Evolutionary conservation across 176 grass and related monocot species (phyloP), one percentile per base, ranked within the genome.

Genomic region (Poa pratensis): DNA sequence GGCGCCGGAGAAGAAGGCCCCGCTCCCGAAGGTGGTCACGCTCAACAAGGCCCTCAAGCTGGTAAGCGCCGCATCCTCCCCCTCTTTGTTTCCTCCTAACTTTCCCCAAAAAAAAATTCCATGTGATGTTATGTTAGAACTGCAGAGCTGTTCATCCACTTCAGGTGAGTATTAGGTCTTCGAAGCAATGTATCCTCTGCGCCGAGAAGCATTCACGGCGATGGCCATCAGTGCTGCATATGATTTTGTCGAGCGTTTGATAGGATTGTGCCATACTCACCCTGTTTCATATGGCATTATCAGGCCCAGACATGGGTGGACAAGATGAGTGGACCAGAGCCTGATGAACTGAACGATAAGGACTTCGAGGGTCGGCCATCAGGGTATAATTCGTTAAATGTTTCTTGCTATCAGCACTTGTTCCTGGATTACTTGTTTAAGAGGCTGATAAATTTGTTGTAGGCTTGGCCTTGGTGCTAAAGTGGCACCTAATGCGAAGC

Each of bases 401-500:
- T 14, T 58, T 64, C 61, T 18, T 1, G 0, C 6, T 75, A 7
- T 70, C 71, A 71, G 11, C 18, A 46, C 73, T 14, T 61, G 1
- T 26, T 84, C 22, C 79, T 69, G 19, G 19, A 83, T 86, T 60
- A 23, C 9, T 48, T 15, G 9, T 8, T 12, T 50, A 42, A 18
- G 7, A 69, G 66, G 13, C 26, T 32, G 39, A 1, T 3, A 19
- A 30, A 9, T 13, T 76, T 79, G 24, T 50, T 66, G 69, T 19
- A 98, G 93, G 89, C 75, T 98, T 73, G 95, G 95, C 65, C 91
- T 98, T 73, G 95, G 93, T 90, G 95, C 95, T 72, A 95, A 79
- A 87, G 85, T 83, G 6, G 67, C 82, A 58, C 85, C 66, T 53
- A 83, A 82, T 83, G 76, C 46, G 40, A 93, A 93, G 69, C 81